Base-by-base conservation (phyloP, 129 eudicot species). In the Chrysanthemum seticuspe region DNA sequence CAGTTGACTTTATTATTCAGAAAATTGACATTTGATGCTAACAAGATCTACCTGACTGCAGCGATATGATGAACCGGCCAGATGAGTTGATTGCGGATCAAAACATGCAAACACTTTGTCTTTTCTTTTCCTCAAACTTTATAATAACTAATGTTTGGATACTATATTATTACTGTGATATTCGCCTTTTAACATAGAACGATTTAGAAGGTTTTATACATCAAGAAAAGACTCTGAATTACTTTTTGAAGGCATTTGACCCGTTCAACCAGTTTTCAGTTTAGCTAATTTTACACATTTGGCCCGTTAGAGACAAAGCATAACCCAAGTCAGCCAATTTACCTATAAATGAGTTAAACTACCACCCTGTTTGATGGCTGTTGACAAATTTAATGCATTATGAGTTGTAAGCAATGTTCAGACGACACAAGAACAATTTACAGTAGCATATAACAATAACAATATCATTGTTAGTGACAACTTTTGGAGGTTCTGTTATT, bases 391-490 rank as follows among this genome's bases (percentile, higher is more conserved):
- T 40, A 7, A 40, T 6, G 44, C 44, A 36, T 36, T 36, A 7
- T 36, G 47, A 40, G 8, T 40, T 40, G 47, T 40, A 36, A 36
- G 36, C 62, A 11, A 60, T 11, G 65, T n/a, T 9, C 4, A 60
- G 3, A 25, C 3, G 29, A 6, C 34, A 27, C 40, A 27, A 10
- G 11, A 61, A 61, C 16, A 61, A 61, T 61, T 27, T 21, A 61
- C 16, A 61, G 66, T 19, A 49, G 45, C 75, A 71, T 40, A 13
- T 13, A 48, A 64, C 53, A 51, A 36, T 40, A 16, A 64, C 19
- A 75, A 66, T 9, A 54, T 44, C 65, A 57, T 40, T 44, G 57
- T 56, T 75, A 23, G 56, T 49, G 55, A 66, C 73, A 55, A 11
- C 50, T 21, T 44, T 27, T 27, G 9, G 15, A 47, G 45, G 54